Conservation (phyloP, 2,329 filamentous ascomycete genomes). For the Fusarium virguliforme region DNA sequence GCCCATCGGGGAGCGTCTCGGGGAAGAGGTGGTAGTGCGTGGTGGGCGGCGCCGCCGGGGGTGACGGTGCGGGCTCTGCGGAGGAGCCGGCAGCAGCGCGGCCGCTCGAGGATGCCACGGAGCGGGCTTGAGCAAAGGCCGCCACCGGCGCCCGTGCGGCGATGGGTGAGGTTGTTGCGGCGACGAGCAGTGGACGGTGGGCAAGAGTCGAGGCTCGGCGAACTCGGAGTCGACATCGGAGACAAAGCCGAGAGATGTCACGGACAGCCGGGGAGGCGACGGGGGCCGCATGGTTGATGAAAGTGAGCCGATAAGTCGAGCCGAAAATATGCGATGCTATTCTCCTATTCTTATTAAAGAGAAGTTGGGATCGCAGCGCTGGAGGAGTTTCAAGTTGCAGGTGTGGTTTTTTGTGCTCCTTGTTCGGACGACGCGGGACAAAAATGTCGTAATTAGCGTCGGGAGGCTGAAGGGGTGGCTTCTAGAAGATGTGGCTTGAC, state of each 20-base stretch:
- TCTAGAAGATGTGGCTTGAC: neutral
- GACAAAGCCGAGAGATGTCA: conserved; percentile 55
- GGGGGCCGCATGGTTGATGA: conserved; percentile 49
- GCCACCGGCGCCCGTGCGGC: conserved; percentile 15
- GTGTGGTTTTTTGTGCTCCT: conserved; percentile 1
- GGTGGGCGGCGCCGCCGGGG: conserved; percentile 40
- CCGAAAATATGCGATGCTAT: no score
- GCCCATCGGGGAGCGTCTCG: conserved; percentile 80
- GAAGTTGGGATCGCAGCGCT: neutral
- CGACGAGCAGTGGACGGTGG: conserved; percentile 30
- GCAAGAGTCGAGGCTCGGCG: conserved; percentile 48
- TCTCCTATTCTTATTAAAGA: no score
- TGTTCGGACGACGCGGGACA: neutral
- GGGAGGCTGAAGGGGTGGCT: neutral
- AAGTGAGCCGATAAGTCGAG: neutral
- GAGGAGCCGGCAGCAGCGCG: conserved; percentile 28
- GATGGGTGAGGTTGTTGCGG: conserved; percentile 22
- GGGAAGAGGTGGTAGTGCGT: conserved; percentile 95
- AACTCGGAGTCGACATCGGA: conserved; percentile 54
- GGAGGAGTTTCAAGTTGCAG: neutral
- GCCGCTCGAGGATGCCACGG: conserved; percentile 33
- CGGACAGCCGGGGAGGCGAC: conserved; percentile 46
- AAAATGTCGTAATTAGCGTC: conserved; percentile 11
- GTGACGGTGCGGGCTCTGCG: conserved; percentile 23
- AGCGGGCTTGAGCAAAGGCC: conserved; percentile 21